A percentile compares a stretch with the other conserved stretches of the same genome.
phyloP scores from a whole-genome alignment of 2,329 filamentous ascomycete genomes.

The Aspergillus tamarii region DNA sequence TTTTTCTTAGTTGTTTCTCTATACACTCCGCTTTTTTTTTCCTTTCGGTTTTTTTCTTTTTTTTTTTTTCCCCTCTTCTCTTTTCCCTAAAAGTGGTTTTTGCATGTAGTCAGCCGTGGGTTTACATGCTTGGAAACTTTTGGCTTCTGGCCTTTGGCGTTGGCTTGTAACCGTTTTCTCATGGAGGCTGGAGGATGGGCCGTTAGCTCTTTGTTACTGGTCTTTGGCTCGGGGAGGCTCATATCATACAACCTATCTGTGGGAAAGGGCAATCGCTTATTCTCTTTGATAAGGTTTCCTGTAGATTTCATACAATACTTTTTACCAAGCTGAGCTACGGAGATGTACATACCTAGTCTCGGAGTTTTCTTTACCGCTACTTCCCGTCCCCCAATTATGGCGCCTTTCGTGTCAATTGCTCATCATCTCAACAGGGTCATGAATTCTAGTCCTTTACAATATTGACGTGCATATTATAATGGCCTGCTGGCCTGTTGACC shows the following conservation, averaged over 20 bases:
- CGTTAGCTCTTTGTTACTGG: slow-evolving; percentile 2
- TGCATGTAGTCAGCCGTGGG: background rate
- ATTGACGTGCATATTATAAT: slow-evolving; percentile 26
- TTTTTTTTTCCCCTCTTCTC: slow-evolving; percentile 4
- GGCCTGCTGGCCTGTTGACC: slow-evolving; percentile 23
- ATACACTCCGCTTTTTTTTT: background rate
- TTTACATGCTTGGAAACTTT: slow-evolving; percentile 2
- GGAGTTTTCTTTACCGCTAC: slow-evolving; percentile 25
- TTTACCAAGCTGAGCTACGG: slow-evolving; percentile 18
- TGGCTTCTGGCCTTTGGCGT: background rate
- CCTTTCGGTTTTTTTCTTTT: background rate
- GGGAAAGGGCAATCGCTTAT: background rate
- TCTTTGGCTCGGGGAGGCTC: background rate
- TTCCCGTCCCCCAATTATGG: slow-evolving; percentile 28
- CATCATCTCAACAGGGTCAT: slow-evolving; percentile 13
- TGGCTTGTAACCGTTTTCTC: slow-evolving; percentile 9
- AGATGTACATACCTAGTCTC: slow-evolving; percentile 14
- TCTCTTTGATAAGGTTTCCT: slow-evolving; percentile 11
- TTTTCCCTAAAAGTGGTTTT: slow-evolving; percentile 5
- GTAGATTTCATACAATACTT: slow-evolving; percentile 18
- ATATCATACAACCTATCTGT: background rate
- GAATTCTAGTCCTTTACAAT: slow-evolving; percentile 18
- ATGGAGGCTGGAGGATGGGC: slow-evolving; percentile 3
- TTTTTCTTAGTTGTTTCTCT: slow-evolving; percentile 8
- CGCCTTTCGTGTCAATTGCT: slow-evolving; percentile 24